Base-by-base conservation (phyloP, 352 stramenopile species). In the Phytophthora citrophthora region DNA sequence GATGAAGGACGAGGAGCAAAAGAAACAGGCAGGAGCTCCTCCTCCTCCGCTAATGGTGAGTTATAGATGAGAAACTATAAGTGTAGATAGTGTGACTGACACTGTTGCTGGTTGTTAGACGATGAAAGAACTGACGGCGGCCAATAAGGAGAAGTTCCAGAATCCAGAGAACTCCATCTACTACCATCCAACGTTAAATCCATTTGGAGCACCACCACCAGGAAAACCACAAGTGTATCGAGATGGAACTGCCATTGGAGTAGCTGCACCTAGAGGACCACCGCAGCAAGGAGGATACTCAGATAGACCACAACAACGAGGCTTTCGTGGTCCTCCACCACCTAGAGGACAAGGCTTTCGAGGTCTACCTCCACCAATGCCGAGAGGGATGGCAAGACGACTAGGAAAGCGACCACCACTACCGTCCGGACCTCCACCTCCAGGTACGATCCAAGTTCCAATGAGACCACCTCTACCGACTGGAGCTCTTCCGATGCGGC, bases 81-180 rank as follows among this genome's bases (percentile, higher is more conserved):
- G 34, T 29, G 1, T 2, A 36, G 29, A 26, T 8, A 5, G 6
- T 20, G 4, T 54, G 48, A 62, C 54, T 41, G 6, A 13, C 26
- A 8, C 34, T 68, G n/a, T 65, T 38, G 18, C 41, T 48, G 41
- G 40, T 12, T 49, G 8, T 29, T 20, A 20, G 83, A 89, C 69
- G 12, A 68, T 89, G n/a, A 59, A 68, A 24, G 74, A 90, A 26
- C 43, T 91, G 32, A 75, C 70, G 2, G 66, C 77, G 13, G 73
- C 64, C 15, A 91, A 93, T 53, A 82, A 74, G 32, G 72, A 82
- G 43, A 83, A 77, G 31, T 93, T 81, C 62, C 75, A 91, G 67
- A 89, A 86, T 29, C 80, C 84, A 55, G 79, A 93, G 81, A 93
- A 90, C 41, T 93, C 84, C 1, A 82, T 93, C 40, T 91, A 93